Evolutionary conservation across 768 basidiomycete genomes (phyloP), one percentile per base, ranked within the genome.

Genomic region (Tulasnella sp.): DNA sequence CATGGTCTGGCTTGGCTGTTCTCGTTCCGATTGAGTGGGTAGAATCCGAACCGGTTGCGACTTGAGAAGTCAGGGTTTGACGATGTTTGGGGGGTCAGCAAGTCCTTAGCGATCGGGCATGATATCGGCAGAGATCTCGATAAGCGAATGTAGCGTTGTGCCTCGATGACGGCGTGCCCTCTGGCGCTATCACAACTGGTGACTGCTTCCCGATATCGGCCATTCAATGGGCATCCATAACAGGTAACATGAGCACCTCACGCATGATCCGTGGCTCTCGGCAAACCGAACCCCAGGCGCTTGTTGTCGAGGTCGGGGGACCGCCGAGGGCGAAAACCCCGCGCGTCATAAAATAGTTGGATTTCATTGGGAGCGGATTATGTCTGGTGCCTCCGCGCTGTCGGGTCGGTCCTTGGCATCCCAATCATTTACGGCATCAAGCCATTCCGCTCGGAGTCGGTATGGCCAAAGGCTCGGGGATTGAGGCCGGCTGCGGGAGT

Each of bases 21-120:
- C 31, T 69, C 28, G 64, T 69, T 69, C 34, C 31, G 2, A 69
- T 69, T 69, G 34, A 69, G 64, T 69, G 64, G 14, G 12, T 12
- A 34, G 54, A 54, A 54, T 54, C 3, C 34, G 64, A 69, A 28
- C 18, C 31, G 3, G 34, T 37, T 37, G 14, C 64, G 64, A 31
- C 34, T 69, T 69, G 31, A 37, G 12, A 31, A 37, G 64, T 37
- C 11, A 69, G 34, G 64, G 31, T 37, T 31, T 69, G 28, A 20
- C 64, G 34, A 31, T 28, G 64, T 69, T 69, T 69, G 16, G 28
- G 64, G 34, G 34, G n/a, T 69, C 64, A 69, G 31, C 24, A n/a
- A 69, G 64, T 69, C 64, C 64, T 69, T 69, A 28, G 64, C 64
- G 12, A 69, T 69, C 64, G 64, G 64, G 64, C 64, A 69, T 69